Evolutionary conservation across 2,329 filamentous ascomycete genomes (phyloP), one percentile per base, ranked within the genome.

Genomic region (Helotiales sp.): DNA sequence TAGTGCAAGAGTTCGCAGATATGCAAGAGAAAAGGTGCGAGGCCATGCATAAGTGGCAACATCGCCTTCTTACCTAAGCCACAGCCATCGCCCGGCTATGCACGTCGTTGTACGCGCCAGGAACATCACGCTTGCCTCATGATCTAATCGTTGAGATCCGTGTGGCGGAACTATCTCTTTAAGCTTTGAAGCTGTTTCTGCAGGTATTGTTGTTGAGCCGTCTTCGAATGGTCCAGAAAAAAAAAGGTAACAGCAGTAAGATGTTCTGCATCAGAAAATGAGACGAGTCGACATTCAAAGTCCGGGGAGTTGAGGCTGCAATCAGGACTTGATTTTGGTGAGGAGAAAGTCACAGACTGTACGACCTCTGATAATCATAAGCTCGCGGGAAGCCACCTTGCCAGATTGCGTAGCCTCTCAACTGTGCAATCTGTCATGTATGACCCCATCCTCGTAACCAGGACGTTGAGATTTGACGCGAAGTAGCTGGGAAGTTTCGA

Each of bases 51-150:
- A 34, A 57, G 54, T 65, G 40, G 40, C 57, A 58, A 49, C 57
- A 43, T 59, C 26, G 30, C 43, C 32, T 26, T 61, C 55, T 61
- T 43, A 61, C 54, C 45, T 47, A n/a, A 47, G 47, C 26, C 40
- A 20, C 34, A 32, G 28, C 40, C 40, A 47, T 54, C 13, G 37
- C 17, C 60, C 65, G 62, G 68, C 11, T 68, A 66, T 70, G 65
- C 65, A 66, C 17, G 26, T 60, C 34, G 49, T 64, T 30, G n/a
- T 65, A 65, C 65, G 62, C 68, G 68, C 59, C 59, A 69, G 68
- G 62, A 65, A 65, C 64, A 57, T 50, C 57, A 10, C 6, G 50
- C 34, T 63, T 34, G 28, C 30, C 32, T 54, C n/a, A 37, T 58
- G 28, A 64, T 61, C 54, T 52, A 52, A 60, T 30, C 58, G 54